Percentiles rank a stretch among this genome's conserved stretches.
Evolutionary conservation across 805 yeast genomes (phyloP).

Genomic region (Saccharomycopsis amapae): DNA sequence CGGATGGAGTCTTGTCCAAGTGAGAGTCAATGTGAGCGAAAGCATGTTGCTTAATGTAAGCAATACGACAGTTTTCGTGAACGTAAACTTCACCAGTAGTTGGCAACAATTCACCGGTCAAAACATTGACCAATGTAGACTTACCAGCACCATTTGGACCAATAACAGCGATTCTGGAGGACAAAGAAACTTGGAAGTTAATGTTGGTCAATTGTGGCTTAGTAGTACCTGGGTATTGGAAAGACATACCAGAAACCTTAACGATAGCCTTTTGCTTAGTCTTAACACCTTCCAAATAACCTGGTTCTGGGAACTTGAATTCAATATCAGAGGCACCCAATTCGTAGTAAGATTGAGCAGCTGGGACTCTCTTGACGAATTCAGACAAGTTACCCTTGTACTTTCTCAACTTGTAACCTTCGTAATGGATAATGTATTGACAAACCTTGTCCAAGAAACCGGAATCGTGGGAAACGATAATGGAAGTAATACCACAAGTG

Average conservation of each 20-base stretch:
- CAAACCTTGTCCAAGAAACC: conserved; percentile 97
- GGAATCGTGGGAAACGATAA: conserved; percentile 98
- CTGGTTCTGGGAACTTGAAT: conserved; percentile 99
- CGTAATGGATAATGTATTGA: conserved; percentile 99
- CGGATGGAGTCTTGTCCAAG: conserved; percentile 99
- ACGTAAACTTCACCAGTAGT: conserved; percentile 98
- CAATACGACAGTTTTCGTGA: conserved; percentile 99
- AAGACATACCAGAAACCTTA: conserved; percentile 92
- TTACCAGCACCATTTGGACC: conserved; percentile 99
- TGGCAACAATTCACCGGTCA: conserved; percentile 99
- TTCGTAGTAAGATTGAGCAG: conserved; percentile 98
- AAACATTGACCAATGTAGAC: conserved; percentile 95
- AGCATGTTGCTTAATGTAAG: conserved; percentile 99
- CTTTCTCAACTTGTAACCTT: conserved; percentile 98
- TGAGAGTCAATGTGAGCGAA: conserved; percentile 98
- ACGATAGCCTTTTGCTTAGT: conserved; percentile 99
- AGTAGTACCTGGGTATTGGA: conserved; percentile 99
- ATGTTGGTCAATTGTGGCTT: conserved; percentile 91
- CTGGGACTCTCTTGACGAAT: conserved; percentile 97
- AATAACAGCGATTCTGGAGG: conserved; percentile 99
- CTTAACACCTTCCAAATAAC: conserved; percentile 99
- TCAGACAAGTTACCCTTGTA: conserved; percentile 99
- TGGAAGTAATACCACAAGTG: conserved; percentile 98
- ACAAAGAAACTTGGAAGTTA: conserved; percentile 97
- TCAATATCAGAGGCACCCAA: conserved; percentile 96